Base-by-base conservation (phyloP, 495 filamentous ascomycete genomes). In the Jackrogersella multiformis region DNA sequence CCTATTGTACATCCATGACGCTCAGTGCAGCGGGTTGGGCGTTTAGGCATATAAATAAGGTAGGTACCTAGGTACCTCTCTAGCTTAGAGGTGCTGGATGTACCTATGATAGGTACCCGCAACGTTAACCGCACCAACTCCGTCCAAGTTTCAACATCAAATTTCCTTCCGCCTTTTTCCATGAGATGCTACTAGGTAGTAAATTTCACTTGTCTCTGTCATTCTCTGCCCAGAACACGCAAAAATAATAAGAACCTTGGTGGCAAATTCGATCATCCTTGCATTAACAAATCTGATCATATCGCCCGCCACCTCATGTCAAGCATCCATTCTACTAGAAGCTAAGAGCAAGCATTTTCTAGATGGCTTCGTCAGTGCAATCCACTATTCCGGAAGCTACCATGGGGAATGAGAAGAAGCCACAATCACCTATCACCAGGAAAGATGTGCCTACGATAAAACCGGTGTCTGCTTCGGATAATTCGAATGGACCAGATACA, bases 81-180 rank as follows among this genome's bases (percentile, higher is more conserved):
- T 15, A 16, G 21, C 42, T 24, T 51, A 8, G 13, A 38, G 26
- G 26, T 30, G 7, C 26, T 32, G 18, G 6, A 6, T n/a, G 41
- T 21, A 24, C n/a, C 12, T 32, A 56, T 39, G 12, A n/a, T 24
- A 38, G 48, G 21, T 54, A 13, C 20, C 45, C 39, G 30, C 26
- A 30, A 56, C 15, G 45, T 46, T 23, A 34, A 68, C 58, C 52
- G 53, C 30, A 32, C 60, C 42, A 51, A 49, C 36, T 56, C 41
- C 13, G 4, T 54, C 54, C 56, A 56, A 34, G 67, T 70, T 70
- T 70, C 56, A 65, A 45, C 56, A 41, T 64, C 38, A 44, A n/a
- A 49, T 28, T 61, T 36, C 48, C 41, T 26, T 24, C 54, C 44
- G 7, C 35, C 46, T 35, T 23, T 41, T 69, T 35, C 45, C 42